phyloP scores from a whole-genome alignment of 2,329 filamentous ascomycete genomes.

The Decorospora gaudefroyi region DNA sequence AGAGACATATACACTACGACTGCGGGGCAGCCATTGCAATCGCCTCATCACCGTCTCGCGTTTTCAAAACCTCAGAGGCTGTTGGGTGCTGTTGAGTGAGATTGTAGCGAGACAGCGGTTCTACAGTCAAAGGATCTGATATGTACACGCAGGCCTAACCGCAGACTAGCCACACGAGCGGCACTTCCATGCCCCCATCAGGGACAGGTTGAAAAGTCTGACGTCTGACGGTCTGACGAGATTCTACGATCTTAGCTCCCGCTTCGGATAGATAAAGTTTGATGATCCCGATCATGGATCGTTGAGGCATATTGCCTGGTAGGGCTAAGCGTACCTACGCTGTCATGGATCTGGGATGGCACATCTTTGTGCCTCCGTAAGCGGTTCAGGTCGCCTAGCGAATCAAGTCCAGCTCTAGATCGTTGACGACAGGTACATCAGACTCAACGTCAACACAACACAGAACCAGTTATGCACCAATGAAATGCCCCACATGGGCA shows the following conservation, averaged over 20 bases:
- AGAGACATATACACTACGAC: slow-evolving; percentile 11
- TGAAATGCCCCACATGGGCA: slow-evolving; percentile 20
- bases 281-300: slow-evolving; percentile 27
- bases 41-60: slow-evolving; percentile 21
- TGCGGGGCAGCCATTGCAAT: slow-evolving; percentile 26
- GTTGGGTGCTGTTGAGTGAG: slow-evolving; percentile 3
- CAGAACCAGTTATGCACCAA: slow-evolving; percentile 24
- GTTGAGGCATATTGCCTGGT: slow-evolving; percentile 22
- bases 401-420: slow-evolving; percentile 20
- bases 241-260: slow-evolving; percentile 44
- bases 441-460: slow-evolving; percentile 34
- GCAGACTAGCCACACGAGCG: slow-evolving; percentile 5
- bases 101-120: slow-evolving; percentile 6
- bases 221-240: slow-evolving; percentile 33
- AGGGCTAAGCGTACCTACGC: slow-evolving; percentile 14
- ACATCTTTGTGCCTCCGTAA: slow-evolving; percentile 16
- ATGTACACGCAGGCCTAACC: slow-evolving; percentile 4
- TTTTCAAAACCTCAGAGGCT: slow-evolving; percentile 9
- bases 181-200: slow-evolving; percentile 1
- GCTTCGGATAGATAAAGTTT: slow-evolving; percentile 42
- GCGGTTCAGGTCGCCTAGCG: slow-evolving; percentile 18
- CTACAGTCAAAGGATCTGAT: slow-evolving; percentile 7
- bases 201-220: slow-evolving; percentile 8
- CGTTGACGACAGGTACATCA: slow-evolving; percentile 33
- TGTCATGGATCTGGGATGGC: too few relatives aligned